Evolutionary conservation across 352 stramenopile genomes (phyloP).

Genomic region (Pythium angustatum): DNA sequence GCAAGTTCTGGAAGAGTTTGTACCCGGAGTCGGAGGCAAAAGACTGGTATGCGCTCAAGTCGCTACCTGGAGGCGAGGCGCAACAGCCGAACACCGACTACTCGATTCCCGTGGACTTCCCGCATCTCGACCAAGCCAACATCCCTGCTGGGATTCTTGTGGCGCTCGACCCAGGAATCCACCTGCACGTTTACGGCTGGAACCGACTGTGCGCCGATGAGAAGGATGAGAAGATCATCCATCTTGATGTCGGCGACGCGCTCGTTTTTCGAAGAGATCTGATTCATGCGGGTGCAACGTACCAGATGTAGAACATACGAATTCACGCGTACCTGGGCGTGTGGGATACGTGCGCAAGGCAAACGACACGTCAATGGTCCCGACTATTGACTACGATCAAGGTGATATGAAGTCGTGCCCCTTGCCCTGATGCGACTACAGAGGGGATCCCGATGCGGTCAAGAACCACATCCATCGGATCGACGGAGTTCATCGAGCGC

Average conservation of each 20-base stretch:
- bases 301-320: conserved; percentile 1
- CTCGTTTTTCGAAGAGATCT: conserved; percentile 9
- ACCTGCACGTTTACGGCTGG: conserved; percentile 2
- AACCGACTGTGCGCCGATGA: conserved; percentile 1
- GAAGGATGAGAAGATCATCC: neutral
- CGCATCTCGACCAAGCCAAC: conserved; percentile 4
- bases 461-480: too few relatives aligned
- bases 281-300: conserved; percentile 2
- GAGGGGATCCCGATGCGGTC: too few relatives aligned
- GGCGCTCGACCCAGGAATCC: neutral
- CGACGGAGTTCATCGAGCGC: too few relatives aligned
- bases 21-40: neutral
- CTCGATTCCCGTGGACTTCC: neutral
- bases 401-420: too few relatives aligned
- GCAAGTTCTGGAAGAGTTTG: neutral
- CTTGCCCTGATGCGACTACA: too few relatives aligned
- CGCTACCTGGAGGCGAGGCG: neutral
- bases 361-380: too few relatives aligned
- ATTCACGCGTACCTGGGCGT: conserved; percentile 11
- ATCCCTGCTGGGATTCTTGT: conserved; percentile 6
- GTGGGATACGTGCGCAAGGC: too few relatives aligned
- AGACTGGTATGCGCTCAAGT: neutral
- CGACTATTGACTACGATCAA: too few relatives aligned
- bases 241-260: neutral
- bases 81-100: conserved; percentile 6